phyloP scores from a whole-genome alignment of 2,329 filamentous ascomycete genomes.

The Zymoseptoria brevis region DNA sequence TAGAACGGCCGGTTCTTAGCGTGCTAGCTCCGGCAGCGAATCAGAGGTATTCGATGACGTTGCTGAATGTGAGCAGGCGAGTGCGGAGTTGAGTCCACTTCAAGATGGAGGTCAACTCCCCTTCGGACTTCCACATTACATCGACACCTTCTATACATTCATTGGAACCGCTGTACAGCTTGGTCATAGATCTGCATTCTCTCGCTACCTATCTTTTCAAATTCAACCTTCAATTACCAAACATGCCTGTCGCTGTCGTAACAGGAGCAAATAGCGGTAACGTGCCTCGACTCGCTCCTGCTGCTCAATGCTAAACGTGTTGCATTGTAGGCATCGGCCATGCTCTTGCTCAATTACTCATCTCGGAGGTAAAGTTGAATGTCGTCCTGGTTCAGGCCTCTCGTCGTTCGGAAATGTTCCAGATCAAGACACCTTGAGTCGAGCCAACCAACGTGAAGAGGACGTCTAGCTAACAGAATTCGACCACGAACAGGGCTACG shows the following conservation, averaged over 20 bases:
- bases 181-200: neutral
- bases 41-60: neutral
- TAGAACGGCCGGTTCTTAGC: neutral
- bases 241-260: conserved; percentile 16
- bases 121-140: neutral
- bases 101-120: neutral
- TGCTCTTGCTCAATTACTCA: conserved; percentile 16
- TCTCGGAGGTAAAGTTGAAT: conserved; percentile 10
- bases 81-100: neutral
- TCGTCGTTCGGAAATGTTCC: neutral
- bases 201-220: neutral
- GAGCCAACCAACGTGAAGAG: neutral
- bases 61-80: neutral
- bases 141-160: neutral
- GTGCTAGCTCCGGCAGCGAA: neutral
- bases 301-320: neutral
- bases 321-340: conserved; percentile 13
- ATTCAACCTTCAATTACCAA: neutral
- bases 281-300: neutral
- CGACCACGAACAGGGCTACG: conserved; percentile 10
- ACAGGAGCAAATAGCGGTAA: conserved; percentile 15
- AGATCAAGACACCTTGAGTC: neutral
- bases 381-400: neutral
- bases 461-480: neutral
- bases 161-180: neutral